Base-by-base conservation (phyloP, 371 early-diverging fungal species). In the Haplosporangium sp. region DNA sequence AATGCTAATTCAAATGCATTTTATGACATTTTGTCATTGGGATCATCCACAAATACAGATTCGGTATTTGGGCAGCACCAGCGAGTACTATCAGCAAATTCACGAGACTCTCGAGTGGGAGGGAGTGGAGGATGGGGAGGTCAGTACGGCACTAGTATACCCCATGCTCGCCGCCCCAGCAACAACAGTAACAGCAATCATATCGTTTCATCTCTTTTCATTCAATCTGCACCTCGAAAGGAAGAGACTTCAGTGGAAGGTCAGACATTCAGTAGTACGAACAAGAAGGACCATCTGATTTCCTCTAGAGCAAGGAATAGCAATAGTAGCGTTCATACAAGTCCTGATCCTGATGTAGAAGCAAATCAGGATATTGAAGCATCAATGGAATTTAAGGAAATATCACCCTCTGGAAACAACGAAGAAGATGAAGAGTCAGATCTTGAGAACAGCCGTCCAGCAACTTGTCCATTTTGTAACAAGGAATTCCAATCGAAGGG, bases 401-500 rank as follows among this genome's bases (percentile, higher is more conserved):
- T 7, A 7, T 37, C 59, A 3, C 27, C 40, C 3, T 9, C 59
- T 19, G 40, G 39, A 19, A 45, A n/a, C 15, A 59, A 61, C 11
- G 69, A 55, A 10, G 76, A 66, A 0, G 75, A 70, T 1, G 62
- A 58, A 35, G 76, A 68, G 13, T 64, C 65, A 15, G 76, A 75
- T 44, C 20, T 42, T 0, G 69, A 69, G 27, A 74, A 50, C 48
- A 47, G 37, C 7, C 64, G 69, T 1, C 66, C 76, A 15, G 76
- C 70, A 0, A 48, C 56, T 4, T 77, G 77, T 58, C 77, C 77
- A 1, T 69, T 72, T 27, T 77, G 77, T 20, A 40, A 57, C 34
- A 77, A 77, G 55, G 72, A 77, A 44, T 77, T 72, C 47, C 68
- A 72, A 38, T 75, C 81, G 35, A 67, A 67, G 47, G 81, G 81